These are phyloP conservation scores for Tolypocladium amazonense DNA, from an alignment of 2,329 filamentous ascomycete species.

Conservation along the genomic window DNA sequence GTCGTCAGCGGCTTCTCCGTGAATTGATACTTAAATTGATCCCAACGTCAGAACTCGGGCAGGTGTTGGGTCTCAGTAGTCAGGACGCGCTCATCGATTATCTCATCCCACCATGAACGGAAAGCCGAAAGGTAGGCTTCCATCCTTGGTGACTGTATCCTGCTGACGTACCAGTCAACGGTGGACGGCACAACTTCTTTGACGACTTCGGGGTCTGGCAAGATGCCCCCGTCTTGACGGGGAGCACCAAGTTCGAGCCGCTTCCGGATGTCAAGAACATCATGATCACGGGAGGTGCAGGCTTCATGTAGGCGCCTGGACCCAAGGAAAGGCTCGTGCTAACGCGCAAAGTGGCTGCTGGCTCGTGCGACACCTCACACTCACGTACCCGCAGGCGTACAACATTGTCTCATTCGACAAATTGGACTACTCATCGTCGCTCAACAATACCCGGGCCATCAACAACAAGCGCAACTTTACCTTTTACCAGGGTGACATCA, in stretches of 20 bases:
- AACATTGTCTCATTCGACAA: slow-evolving; percentile 78
- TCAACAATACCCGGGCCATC: slow-evolving; percentile 67
- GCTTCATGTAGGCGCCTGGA: slow-evolving; percentile 60
- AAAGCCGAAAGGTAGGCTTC: too few relatives aligned
- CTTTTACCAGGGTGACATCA: slow-evolving; percentile 73
- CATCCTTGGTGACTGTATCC: too few relatives aligned
- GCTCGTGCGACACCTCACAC: slow-evolving; percentile 67
- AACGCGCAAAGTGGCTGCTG: slow-evolving; percentile 55
- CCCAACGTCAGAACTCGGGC: too few relatives aligned
- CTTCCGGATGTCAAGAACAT: slow-evolving; percentile 65
- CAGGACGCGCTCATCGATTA: too few relatives aligned
- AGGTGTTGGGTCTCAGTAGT: too few relatives aligned
- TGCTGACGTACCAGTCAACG: too few relatives aligned
- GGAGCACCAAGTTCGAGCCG: slow-evolving; percentile 60
- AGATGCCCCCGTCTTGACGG: slow-evolving; percentile 57
- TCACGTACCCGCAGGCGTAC: slow-evolving; percentile 65
- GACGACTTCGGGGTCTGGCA: slow-evolving; percentile 58
- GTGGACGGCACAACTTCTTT: too few relatives aligned
- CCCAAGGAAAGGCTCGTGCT: background rate
- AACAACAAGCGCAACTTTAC: slow-evolving; percentile 60
- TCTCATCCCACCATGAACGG: too few relatives aligned
- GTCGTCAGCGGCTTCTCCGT: too few relatives aligned
- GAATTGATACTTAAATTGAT: too few relatives aligned
- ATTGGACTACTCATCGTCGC: slow-evolving; percentile 69
- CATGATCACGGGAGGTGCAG: slow-evolving; percentile 73